Conservation (phyloP, 164 flowering plant species). For the Chimonanthus salicifolius region DNA sequence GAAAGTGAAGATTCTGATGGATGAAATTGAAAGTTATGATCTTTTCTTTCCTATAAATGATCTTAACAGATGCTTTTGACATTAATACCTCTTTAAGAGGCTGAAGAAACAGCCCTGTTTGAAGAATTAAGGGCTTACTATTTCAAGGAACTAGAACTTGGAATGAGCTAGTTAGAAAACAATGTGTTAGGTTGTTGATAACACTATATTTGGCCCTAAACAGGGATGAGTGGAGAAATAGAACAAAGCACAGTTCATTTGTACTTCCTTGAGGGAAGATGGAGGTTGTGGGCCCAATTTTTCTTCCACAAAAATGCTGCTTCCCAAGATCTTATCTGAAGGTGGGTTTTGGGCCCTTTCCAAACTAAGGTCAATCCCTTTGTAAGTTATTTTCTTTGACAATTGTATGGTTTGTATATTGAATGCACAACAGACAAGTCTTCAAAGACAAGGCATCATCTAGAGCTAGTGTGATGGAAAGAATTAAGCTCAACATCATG, state of each 20-base stretch:
- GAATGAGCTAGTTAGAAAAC: neutral
- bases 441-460: too few species aligned
- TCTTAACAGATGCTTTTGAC: neutral
- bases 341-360: too few species aligned
- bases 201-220: too few species aligned
- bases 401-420: neutral
- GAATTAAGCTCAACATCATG: too few species aligned
- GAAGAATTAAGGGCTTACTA: neutral
- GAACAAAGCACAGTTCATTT: too few species aligned
- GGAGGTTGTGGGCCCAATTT: neutral
- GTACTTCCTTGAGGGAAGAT: conserved; percentile 3
- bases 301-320: neutral
- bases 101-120: neutral
- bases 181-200: too few species aligned
- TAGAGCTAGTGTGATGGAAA: too few species aligned
- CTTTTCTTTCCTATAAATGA: neutral
- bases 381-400: neutral
- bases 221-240: too few species aligned
- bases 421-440: too few species aligned
- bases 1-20: neutral
- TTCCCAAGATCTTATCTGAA: neutral
- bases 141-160: neutral
- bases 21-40: neutral
- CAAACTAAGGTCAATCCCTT: neutral
- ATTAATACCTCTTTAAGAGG: neutral